Percentiles rank a stretch among this genome's conserved stretches.
Conservation (phyloP, 345 rosid species). For the Euphorbia pulcherrima region DNA sequence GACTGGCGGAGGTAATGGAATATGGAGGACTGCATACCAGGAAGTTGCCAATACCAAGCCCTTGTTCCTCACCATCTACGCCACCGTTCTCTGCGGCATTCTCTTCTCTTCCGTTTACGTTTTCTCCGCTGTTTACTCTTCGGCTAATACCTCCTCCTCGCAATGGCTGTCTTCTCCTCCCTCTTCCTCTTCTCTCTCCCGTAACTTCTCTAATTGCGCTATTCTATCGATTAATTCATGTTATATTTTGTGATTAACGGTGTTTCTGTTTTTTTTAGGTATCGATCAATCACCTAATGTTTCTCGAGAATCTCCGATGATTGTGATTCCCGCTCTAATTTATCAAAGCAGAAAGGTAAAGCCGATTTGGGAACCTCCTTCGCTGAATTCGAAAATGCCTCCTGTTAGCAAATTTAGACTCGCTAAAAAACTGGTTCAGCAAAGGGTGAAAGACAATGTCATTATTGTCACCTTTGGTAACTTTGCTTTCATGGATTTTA, state of each 20-base stretch:
- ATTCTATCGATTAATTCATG: neutral
- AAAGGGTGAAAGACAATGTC: constrained; percentile 69
- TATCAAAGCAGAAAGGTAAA: constrained; percentile 24
- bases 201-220: constrained; percentile 14
- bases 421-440: constrained; percentile 60
- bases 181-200: constrained; percentile 25
- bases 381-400: constrained; percentile 65
- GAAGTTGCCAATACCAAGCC: constrained; percentile 69
- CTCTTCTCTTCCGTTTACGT: constrained; percentile 74
- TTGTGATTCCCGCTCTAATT: constrained; percentile 23
- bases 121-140: constrained; percentile 78
- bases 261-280: constrained; percentile 33
- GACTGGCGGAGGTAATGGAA: constrained; percentile 6
- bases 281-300: constrained; percentile 30
- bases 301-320: constrained; percentile 33
- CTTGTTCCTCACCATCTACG: constrained; percentile 74
- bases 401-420: constrained; percentile 62
- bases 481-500: constrained; percentile 94
- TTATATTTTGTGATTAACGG: constrained; percentile 6
- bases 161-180: constrained; percentile 62
- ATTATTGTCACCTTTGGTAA: constrained; percentile 88
- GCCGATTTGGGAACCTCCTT: constrained; percentile 76
- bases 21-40: constrained; percentile 62
- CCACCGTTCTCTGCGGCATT: constrained; percentile 68
- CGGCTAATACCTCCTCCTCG: constrained; percentile 38